A percentile compares a stretch with the other conserved stretches of the same genome.
Conservation (phyloP, 2,329 filamentous ascomycete species). For the Diaporthe helianthi region DNA sequence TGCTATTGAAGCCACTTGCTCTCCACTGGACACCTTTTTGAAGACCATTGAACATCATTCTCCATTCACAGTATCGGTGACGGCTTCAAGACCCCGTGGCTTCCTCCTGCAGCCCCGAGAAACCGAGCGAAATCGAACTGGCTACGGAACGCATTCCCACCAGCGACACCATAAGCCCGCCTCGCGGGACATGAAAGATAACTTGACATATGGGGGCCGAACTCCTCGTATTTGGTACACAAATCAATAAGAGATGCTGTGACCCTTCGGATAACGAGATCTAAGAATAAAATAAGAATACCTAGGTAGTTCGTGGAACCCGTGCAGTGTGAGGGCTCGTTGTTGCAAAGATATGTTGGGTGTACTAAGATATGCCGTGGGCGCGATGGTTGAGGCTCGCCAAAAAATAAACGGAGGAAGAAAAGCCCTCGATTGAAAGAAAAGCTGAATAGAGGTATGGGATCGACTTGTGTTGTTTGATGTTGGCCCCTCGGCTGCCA, state of each 20-base stretch:
- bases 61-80: not conserved
- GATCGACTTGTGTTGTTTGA: not conserved
- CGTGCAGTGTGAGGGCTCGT: not conserved
- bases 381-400: not conserved
- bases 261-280: constrained; percentile 7
- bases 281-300: constrained; percentile 16
- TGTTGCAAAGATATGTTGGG: not conserved
- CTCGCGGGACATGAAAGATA: not conserved
- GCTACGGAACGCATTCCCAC: not conserved
- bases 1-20: not conserved
- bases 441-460: not conserved
- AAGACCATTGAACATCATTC: no score
- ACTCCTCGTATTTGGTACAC: not conserved
- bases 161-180: not conserved
- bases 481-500: not conserved
- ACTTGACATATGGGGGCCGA: not conserved
- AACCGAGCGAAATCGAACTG: not conserved
- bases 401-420: not conserved
- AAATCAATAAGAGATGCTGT: constrained; percentile 4
- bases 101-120: not conserved
- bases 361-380: constrained; percentile 20
- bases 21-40: not conserved
- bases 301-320: not conserved
- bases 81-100: not conserved
- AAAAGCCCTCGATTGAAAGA: not conserved